Evolutionary conservation across 2,329 filamentous ascomycete species (phyloP), one percentile per base, ranked within the genome.

Genomic region (Fusarium oxysporum): DNA sequence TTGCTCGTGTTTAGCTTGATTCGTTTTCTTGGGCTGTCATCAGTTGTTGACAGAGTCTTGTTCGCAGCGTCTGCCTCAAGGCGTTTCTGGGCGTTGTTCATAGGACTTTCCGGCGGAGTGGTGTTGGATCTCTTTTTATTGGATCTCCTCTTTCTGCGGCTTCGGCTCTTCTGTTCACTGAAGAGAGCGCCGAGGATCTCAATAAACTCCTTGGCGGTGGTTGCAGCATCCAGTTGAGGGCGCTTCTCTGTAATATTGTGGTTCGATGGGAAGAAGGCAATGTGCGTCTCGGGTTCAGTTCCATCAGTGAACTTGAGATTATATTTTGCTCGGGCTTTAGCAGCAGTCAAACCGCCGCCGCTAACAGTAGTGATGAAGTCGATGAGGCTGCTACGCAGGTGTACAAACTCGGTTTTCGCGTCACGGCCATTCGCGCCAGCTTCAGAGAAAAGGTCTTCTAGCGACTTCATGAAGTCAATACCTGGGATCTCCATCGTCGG

Each of bases 391-490:
- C 59, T 10, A 28, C 68, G 61, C 7, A 77, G 30, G 17, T 65
- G 45, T 4, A 44, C 9, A 21, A 78, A 78, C 35, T 77, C 73
- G 23, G 51, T 37, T 1, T 57, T 10, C 12, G 47, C 50, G 21
- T 57, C 44, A 32, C 58, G 71, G 3, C 58, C 50, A 2, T 65
- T 62, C 10, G 28, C 12, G 16, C 54, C 58, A 19, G 71, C 68
- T 58, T 78, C 77, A n/a, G 47, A 21, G n/a, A 78, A 78, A 16
- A 78, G 41, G 1, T 41, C 13, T 12, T 40, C 41, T 9, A 78
- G 35, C 3, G 66, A 76, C 1, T 44, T 41, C 25, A 70, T 56
- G 28, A 78, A 76, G 11, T 76, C 67, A 7, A n/a, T n/a, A 21
- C 48, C 50, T 8, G 62, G 30, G 6, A 9, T 28, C n/a, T 23